Conservation (phyloP, 768 basidiomycete species). For the Mycena epipterygia region DNA sequence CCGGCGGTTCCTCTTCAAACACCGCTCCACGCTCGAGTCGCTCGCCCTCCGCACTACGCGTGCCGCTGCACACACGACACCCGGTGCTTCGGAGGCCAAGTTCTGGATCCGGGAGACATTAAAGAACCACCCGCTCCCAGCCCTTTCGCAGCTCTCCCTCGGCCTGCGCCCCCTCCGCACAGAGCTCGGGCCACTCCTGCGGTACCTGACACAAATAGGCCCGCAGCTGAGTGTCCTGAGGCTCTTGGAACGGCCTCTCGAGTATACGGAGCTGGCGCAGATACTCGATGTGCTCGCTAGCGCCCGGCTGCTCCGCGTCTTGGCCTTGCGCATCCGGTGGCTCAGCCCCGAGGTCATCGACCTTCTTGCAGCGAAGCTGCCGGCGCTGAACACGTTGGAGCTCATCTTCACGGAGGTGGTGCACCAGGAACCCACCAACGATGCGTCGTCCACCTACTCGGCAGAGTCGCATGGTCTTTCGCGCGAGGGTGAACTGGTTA, state of each 20-base stretch:
- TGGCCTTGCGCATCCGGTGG: conserved; percentile 39
- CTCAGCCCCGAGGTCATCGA: conserved; percentile 43
- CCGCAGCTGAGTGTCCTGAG: conserved; percentile 47
- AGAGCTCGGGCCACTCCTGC: conserved; percentile 42
- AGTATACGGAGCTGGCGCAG: conserved; percentile 44
- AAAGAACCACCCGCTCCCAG: conserved; percentile 43
- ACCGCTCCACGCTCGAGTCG: conserved; percentile 50
- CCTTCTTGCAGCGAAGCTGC: conserved; percentile 41
- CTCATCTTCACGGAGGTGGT: conserved; percentile 43
- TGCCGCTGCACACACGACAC: conserved; percentile 38
- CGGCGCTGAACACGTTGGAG: conserved; percentile 39
- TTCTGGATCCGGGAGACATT: conserved; percentile 60
- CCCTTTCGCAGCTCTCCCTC: conserved; percentile 49
- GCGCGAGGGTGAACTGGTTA: conserved; percentile 24
- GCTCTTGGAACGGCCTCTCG: conserved; percentile 54
- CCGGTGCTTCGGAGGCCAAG: conserved; percentile 45
- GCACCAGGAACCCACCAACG: conserved; percentile 25
- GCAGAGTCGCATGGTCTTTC: conserved; percentile 16
- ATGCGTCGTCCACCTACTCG: conserved; percentile 24
- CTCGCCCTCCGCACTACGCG: conserved; percentile 53
- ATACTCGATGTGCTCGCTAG: conserved; percentile 43
- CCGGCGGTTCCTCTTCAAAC: conserved; percentile 51
- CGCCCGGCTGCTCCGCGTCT: conserved; percentile 31
- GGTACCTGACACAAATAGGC: conserved; percentile 48
- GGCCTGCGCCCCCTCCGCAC: conserved; percentile 57